A percentile compares a stretch with the other conserved stretches of the same genome.
Evolutionary conservation across 345 rosid species (phyloP).

Genomic region (Salix brachista): DNA sequence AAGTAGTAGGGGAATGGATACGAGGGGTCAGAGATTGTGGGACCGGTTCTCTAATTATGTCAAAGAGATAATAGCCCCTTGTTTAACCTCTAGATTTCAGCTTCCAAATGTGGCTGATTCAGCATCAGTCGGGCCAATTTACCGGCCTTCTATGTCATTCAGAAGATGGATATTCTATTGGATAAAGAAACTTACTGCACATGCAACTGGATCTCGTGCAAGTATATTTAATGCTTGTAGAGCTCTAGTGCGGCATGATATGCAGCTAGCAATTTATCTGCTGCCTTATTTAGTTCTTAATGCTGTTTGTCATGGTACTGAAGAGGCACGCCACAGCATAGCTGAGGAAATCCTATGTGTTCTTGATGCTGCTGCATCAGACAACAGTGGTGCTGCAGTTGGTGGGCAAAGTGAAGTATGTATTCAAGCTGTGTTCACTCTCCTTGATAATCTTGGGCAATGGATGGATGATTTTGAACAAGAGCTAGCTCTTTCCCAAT

Average conservation of each 20-base stretch:
- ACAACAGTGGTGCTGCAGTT: constrained; percentile 53
- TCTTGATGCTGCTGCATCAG: constrained; percentile 85
- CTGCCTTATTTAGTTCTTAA: constrained; percentile 86
- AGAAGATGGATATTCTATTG: constrained; percentile 88
- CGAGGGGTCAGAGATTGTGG: constrained; percentile 91
- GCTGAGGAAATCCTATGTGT: constrained; percentile 81
- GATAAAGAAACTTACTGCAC: constrained; percentile 78
- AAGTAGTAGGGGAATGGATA: constrained; percentile 38
- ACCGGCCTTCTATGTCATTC: constrained; percentile 89
- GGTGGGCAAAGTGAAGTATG: constrained; percentile 89
- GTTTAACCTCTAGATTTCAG: constrained; percentile 92
- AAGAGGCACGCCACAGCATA: constrained; percentile 78
- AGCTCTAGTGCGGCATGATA: constrained; percentile 96
- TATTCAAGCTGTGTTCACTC: constrained; percentile 89
- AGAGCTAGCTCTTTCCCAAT: constrained; percentile 72
- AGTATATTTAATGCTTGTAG: constrained; percentile 86
- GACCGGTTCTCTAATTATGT: constrained; percentile 86
- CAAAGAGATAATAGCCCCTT: constrained; percentile 94
- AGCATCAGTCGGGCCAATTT: constrained; percentile 67
- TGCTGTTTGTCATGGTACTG: constrained; percentile 82
- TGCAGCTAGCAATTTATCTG: constrained; percentile 83
- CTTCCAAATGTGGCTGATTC: constrained; percentile 80
- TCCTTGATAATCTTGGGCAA: constrained; percentile 96
- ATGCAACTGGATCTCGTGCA: constrained; percentile 85
- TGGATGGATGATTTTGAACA: constrained; percentile 94